Evolutionary conservation across 2,329 filamentous ascomycete genomes (phyloP).

Genomic region (Nakataea oryzae): DNA sequence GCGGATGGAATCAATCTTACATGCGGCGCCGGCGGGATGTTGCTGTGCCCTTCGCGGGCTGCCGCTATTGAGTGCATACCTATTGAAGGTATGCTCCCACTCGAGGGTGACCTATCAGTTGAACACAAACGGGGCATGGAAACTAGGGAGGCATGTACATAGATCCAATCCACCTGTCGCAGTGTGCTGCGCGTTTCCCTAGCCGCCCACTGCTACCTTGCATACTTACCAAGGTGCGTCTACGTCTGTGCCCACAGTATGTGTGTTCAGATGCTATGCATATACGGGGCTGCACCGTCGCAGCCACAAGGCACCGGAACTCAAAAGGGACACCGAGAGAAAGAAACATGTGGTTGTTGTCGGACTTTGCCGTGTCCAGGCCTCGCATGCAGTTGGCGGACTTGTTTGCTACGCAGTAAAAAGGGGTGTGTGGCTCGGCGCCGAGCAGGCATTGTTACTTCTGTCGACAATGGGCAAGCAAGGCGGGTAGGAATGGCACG

Average conservation of each 20-base stretch:
- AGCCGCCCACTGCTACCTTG: not conserved
- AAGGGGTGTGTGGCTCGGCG: not conserved
- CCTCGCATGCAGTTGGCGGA: too few species aligned
- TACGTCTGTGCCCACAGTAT: too few species aligned
- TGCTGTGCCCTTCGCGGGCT: too few species aligned
- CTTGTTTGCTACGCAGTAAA: not conserved
- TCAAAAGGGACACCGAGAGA: not conserved
- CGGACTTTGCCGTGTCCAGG: not conserved
- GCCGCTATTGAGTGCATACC: too few species aligned
- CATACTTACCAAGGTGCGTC: too few species aligned
- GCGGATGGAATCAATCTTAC: too few species aligned
- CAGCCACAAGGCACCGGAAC: not conserved
- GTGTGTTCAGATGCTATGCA: too few species aligned
- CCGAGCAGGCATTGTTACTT: too few species aligned
- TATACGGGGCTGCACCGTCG: not conserved
- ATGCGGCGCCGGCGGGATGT: too few species aligned
- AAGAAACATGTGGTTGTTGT: not conserved
- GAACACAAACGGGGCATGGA: not conserved
- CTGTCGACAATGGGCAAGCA: too few species aligned
- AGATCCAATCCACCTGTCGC: not conserved
- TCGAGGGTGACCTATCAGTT: not conserved
- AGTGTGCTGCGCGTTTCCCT: not conserved
- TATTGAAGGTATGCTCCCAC: not conserved
- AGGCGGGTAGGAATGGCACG: not conserved
- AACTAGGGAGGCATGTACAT: not conserved